phyloP scores from a whole-genome alignment of 441 rosid species.

The Euphorbia corollata region DNA sequence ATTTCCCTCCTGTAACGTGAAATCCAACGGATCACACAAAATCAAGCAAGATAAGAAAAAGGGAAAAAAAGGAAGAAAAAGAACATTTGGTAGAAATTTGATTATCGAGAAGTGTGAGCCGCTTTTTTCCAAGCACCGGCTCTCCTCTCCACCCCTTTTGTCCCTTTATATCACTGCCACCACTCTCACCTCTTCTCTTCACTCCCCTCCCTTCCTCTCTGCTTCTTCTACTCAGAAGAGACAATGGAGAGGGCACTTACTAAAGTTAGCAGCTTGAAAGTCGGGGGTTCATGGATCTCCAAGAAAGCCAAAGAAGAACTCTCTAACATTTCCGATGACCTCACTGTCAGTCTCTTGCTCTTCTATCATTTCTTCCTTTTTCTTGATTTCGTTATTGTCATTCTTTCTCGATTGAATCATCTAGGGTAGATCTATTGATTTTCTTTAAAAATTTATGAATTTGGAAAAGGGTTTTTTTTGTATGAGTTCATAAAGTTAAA shows the following conservation, averaged over 20 bases:
- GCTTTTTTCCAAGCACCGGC: slow-evolving; percentile 16
- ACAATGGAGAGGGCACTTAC: slow-evolving; percentile 82
- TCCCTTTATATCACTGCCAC: slow-evolving; percentile 11
- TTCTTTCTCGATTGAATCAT: slow-evolving; percentile 10
- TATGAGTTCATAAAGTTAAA: background rate
- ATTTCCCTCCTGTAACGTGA: background rate
- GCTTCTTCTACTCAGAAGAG: background rate
- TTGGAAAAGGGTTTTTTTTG: slow-evolving; percentile 23
- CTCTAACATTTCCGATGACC: slow-evolving; percentile 60
- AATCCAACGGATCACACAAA: slow-evolving; percentile 8
- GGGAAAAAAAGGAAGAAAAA: background rate
- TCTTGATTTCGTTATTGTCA: background rate
- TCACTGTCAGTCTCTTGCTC: slow-evolving; percentile 36
- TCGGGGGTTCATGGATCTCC: slow-evolving; percentile 73
- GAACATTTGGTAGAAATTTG: background rate
- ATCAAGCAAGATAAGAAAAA: background rate
- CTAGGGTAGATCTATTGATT: slow-evolving; percentile 30
- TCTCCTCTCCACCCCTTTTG: slow-evolving; percentile 9
- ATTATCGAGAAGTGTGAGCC: slow-evolving; percentile 14
- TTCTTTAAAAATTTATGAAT: slow-evolving; percentile 11
- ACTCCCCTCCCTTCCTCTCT: background rate
- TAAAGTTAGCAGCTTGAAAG: slow-evolving; percentile 65
- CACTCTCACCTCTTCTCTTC: background rate
- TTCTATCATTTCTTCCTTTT: background rate
- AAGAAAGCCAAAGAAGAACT: slow-evolving; percentile 81